phyloP scores from a whole-genome alignment of 495 filamentous ascomycete species.

The Daldinia vernicosa region DNA sequence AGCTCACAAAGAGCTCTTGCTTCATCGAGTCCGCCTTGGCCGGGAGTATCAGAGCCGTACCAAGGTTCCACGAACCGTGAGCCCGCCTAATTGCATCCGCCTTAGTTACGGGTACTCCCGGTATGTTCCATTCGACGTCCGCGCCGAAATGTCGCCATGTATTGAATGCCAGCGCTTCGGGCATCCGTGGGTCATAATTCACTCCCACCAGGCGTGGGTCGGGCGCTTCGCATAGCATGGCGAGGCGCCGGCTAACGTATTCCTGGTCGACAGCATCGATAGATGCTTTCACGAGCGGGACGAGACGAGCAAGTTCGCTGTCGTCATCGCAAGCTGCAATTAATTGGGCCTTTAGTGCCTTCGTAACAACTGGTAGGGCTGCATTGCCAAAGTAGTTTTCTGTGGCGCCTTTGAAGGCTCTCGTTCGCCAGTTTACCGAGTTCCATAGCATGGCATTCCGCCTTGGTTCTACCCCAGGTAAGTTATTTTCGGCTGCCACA shows the following conservation, averaged over 20 bases:
- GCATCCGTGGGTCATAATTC: slow-evolving; percentile 47
- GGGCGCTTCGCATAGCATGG: slow-evolving; percentile 45
- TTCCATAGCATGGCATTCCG: slow-evolving; percentile 43
- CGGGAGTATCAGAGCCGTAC: slow-evolving; percentile 47
- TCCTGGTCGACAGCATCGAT: slow-evolving; percentile 47
- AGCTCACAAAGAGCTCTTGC: slow-evolving; percentile 48
- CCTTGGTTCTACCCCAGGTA: slow-evolving; percentile 33
- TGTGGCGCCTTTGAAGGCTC: slow-evolving; percentile 44
- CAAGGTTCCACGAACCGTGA: slow-evolving; percentile 45
- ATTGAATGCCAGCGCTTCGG: slow-evolving; percentile 47
- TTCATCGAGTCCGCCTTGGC: slow-evolving; percentile 41
- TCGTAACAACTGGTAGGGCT: slow-evolving; percentile 41
- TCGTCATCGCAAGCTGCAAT: slow-evolving; percentile 36
- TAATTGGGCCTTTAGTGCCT: slow-evolving; percentile 28
- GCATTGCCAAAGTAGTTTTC: slow-evolving; percentile 50
- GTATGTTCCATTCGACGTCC: slow-evolving; percentile 48
- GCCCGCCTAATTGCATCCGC: slow-evolving; percentile 48
- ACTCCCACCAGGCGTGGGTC: slow-evolving; percentile 49
- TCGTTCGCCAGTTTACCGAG: slow-evolving; percentile 47
- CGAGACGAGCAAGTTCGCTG: slow-evolving; percentile 35
- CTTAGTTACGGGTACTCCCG: slow-evolving; percentile 44
- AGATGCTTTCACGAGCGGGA: slow-evolving; percentile 38
- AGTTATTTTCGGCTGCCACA: slow-evolving; percentile 32
- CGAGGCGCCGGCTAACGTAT: slow-evolving; percentile 43
- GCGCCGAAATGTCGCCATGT: slow-evolving; percentile 51